Base-by-base conservation (phyloP, 2,329 filamentous ascomycete genomes). In the Neurospora sp. region DNA sequence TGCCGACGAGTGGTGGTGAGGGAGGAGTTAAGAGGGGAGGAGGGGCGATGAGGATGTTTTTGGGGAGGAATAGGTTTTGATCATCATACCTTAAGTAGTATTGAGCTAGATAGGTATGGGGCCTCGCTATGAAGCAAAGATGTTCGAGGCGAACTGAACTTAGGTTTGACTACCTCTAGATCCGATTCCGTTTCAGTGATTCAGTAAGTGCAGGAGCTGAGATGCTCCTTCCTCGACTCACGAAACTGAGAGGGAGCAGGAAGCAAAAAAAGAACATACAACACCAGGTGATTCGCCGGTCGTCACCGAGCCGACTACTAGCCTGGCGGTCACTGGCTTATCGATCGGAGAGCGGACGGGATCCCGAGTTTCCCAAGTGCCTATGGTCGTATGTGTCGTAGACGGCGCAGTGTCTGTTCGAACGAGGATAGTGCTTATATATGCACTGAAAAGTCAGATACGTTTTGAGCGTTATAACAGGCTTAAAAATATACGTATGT, bases 31-130 rank as follows among this genome's bases (percentile, higher is more conserved):
- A 62, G 23, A 62, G 71, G 38, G 70, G 71, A n/a, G 71, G 71
- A n/a, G 71, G 71, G 3, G 71, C 69, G 65, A 69, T 70, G 39
- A 72, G 74, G 70, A 39, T 73, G 66, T 76, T 75, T 69, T 71
- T 73, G 72, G 74, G 73, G 67, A 72, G 73, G 66, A 71, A 72
- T n/a, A 57, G 12, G 6, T 33, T 57, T 15, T 57, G 46, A 57
- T 17, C 4, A 12, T 41, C 4, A 12, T 41, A 43, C 3, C 10
- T 15, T 17, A 4, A 6, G 41, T 23, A 46, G 41, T 12, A 28
- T 28, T 28, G 28, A 6, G 28, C 4, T 3, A 28, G 8, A 11
- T 19, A 19, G n/a, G 12, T 11, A 23, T 46, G n/a, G 3, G 41
- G n/a, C 0, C 8, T 19, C 19, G 19, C 19, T 23, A 23, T 23